These are phyloP conservation scores for Kazachstania viticola DNA, from an alignment of 805 yeast species.

Conservation along the genomic window DNA sequence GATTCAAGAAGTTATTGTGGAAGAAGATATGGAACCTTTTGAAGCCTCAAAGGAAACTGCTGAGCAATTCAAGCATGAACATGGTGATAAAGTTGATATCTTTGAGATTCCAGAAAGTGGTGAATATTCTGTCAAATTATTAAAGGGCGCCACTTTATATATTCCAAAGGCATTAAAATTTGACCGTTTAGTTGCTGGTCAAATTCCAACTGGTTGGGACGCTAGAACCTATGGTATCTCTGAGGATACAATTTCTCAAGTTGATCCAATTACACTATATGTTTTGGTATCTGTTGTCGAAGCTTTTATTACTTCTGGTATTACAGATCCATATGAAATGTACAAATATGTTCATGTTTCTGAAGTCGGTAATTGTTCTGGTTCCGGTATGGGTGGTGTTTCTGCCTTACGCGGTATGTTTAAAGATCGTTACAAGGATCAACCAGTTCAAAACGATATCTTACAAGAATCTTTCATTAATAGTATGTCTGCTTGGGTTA, in stretches of 20 bases:
- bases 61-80: constrained; percentile 84
- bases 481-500: constrained; percentile 99
- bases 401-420: constrained; percentile 95
- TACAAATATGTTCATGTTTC: constrained; percentile 97
- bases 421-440: constrained; percentile 84
- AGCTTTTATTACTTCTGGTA: constrained; percentile 87
- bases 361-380: constrained; percentile 98
- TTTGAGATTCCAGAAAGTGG: constrained; percentile 83
- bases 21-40: constrained; percentile 93
- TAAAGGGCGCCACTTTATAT: constrained; percentile 84
- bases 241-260: constrained; percentile 87
- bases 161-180: constrained; percentile 70
- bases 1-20: constrained; percentile 91
- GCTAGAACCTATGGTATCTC: constrained; percentile 90
- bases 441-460: constrained; percentile 93
- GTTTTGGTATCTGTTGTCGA: constrained; percentile 92
- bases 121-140: constrained; percentile 78
- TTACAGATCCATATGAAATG: constrained; percentile 97
- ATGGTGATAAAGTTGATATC: constrained; percentile 86
- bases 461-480: constrained; percentile 97
- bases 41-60: constrained; percentile 94
- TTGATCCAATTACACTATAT: constrained; percentile 88
- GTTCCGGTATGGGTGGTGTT: constrained; percentile 99
- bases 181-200: constrained; percentile 63
- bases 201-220: constrained; percentile 97